A percentile compares a stretch with the other conserved stretches of the same genome.
Evolutionary conservation across 2,329 filamentous ascomycete species (phyloP).

Genomic region (Biscogniauxia marginata): DNA sequence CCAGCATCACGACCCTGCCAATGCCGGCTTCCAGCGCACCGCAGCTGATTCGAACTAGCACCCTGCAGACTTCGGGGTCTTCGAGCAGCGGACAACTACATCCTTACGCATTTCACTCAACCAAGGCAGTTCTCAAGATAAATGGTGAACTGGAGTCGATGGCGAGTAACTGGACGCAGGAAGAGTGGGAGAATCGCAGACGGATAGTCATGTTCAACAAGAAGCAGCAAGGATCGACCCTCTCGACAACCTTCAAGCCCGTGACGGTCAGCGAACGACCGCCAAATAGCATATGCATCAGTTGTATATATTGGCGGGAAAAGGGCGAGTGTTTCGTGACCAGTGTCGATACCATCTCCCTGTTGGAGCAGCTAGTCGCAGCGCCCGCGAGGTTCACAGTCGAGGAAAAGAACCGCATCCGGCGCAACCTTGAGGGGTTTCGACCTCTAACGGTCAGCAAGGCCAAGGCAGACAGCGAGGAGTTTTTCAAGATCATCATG

Average conservation of each 20-base stretch:
- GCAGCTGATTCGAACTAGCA: constrained; percentile 57
- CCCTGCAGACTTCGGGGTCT: constrained; percentile 40
- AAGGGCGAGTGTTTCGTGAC: constrained; percentile 90
- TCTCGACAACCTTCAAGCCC: constrained; percentile 76
- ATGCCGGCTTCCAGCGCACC: constrained; percentile 46
- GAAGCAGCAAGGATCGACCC: constrained; percentile 75
- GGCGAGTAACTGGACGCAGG: constrained; percentile 77
- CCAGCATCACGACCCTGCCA: constrained; percentile 48
- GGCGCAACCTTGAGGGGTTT: constrained; percentile 93
- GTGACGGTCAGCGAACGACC: constrained; percentile 77
- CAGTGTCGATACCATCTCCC: constrained; percentile 91
- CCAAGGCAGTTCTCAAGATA: constrained; percentile 83
- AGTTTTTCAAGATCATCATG: constrained; percentile 99
- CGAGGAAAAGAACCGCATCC: constrained; percentile 97
- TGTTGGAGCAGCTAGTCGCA: constrained; percentile 88
- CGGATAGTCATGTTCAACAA: constrained; percentile 88
- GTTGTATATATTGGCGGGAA: constrained; percentile 96
- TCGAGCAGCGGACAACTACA: constrained; percentile 57
- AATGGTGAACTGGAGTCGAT: constrained; percentile 82
- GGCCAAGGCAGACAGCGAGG: constrained; percentile 85
- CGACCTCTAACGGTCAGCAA: constrained; percentile 92
- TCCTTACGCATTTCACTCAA: constrained; percentile 76
- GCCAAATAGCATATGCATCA: constrained; percentile 87
- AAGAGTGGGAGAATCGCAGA: constrained; percentile 76
- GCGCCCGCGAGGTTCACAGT: constrained; percentile 78